Conservation (phyloP, 176 grass and related monocot species). For the Alloteropsis semialata region DNA sequence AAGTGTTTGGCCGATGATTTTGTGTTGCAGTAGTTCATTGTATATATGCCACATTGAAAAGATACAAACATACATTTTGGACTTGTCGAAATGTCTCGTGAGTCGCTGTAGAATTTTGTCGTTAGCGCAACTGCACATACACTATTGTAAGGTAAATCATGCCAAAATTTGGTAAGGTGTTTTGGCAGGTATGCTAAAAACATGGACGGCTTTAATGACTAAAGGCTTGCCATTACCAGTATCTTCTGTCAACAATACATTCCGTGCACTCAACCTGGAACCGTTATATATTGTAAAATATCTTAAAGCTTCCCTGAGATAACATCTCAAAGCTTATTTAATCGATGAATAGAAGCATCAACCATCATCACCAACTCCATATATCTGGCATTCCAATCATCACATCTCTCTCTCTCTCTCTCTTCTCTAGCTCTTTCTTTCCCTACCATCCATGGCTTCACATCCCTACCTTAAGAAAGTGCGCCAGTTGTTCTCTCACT, state of each 20-base stretch:
- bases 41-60: not conserved
- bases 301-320: not conserved
- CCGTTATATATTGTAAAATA: not conserved
- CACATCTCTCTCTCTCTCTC: no score
- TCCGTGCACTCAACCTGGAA: not conserved
- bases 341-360: not conserved
- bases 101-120: not conserved
- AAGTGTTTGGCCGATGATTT: not conserved
- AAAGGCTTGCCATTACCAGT: not conserved
- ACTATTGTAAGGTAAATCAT: not conserved
- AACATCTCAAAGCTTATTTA: not conserved
- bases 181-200: not conserved
- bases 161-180: not conserved
- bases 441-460: not conserved
- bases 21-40: not conserved
- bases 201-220: not conserved
- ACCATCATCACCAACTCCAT: not conserved
- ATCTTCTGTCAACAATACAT: not conserved
- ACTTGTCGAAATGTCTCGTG: not conserved
- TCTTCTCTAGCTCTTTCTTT: not conserved
- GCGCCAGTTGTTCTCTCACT: not conserved
- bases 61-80: not conserved
- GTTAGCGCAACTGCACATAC: not conserved
- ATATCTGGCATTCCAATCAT: not conserved
- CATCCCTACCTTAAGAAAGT: not conserved